Evolutionary conservation across 2,329 filamentous ascomycete species (phyloP), one percentile per base, ranked within the genome.

Genomic region (Grosmannia serpens): DNA sequence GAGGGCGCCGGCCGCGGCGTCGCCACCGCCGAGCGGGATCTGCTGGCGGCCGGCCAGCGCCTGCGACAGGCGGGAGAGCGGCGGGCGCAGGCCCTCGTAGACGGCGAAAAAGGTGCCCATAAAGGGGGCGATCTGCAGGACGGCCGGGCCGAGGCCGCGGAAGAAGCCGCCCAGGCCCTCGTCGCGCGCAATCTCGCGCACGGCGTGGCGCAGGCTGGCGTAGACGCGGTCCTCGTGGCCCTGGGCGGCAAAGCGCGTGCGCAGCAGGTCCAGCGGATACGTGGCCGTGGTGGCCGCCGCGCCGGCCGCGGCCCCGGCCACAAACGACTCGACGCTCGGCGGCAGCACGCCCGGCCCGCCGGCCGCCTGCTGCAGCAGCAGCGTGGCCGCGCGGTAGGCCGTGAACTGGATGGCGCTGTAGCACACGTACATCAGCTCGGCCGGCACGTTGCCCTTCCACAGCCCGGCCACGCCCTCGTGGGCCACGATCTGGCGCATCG

Each of bases 361-460:
- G n/a, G 66, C 46, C 58, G 63, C 73, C 64, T 66, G 66, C 64
- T 84, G 80, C 11, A 96, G 79, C 27, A 84, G 74, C 63, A 89
- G 74, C 1, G 88, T 88, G 27, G 83, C 80, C 56, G 83, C 84
- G 59, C 90, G 87, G 75, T 99, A 99, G 31, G 88, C 79, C 33
- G 88, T 86, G 77, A 99, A 99, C 73, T 99, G 94, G 38, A 89
- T 77, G 62, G 88, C 88, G 62, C 89, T 87, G 74, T 97, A 99
- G 71, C 85, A 86, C 64, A 99, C 80, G 75, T 99, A 99, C 75
- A 99, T 85, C 62, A 94, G 75, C 78, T 97, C 94, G 56, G 94
- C 94, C 46, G 94, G 91, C 60, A 99, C 84, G 70, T 99, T 99
- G 70, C 94, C 94, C 77, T 97, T 97, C 94, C 94, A 99, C 63